Conservation (phyloP, 2,329 filamentous ascomycete species). For the Fusarium illudens region DNA sequence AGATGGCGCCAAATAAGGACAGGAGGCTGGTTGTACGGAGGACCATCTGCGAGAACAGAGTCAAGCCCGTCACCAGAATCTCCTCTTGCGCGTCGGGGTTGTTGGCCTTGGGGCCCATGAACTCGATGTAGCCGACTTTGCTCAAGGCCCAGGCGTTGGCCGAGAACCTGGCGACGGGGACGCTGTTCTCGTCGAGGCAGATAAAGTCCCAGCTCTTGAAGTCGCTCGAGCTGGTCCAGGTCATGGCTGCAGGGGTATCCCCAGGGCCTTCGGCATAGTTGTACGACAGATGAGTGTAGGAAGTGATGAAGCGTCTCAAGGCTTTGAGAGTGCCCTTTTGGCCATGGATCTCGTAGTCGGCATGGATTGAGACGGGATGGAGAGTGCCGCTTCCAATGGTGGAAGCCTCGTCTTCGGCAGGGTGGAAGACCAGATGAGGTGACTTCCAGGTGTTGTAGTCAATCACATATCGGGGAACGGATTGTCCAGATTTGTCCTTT, state of each 20-base stretch:
- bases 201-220: constrained; percentile 39
- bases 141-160: constrained; percentile 20
- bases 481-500: neutral
- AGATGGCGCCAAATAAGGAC: constrained; percentile 25
- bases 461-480: constrained; percentile 21
- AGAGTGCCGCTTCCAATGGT: constrained; percentile 27
- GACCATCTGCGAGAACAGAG: constrained; percentile 32
- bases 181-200: constrained; percentile 29
- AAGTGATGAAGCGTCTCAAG: constrained; percentile 28
- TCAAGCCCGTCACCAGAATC: constrained; percentile 29
- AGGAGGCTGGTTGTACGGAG: constrained; percentile 22
- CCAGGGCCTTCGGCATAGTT: constrained; percentile 18
- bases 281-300: constrained; percentile 35
- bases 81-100: constrained; percentile 24
- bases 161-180: constrained; percentile 34
- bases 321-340: constrained; percentile 35
- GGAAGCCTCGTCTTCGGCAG: neutral
- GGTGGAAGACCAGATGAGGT: constrained; percentile 24
- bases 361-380: constrained; percentile 32
- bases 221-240: constrained; percentile 21
- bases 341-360: constrained; percentile 34
- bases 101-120: constrained; percentile 30
- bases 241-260: constrained; percentile 26
- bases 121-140: constrained; percentile 30
- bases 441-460: constrained; percentile 22